Evolutionary conservation across 75 land plant species (phyloP).

Genomic region (Cupressus sempervirens): DNA sequence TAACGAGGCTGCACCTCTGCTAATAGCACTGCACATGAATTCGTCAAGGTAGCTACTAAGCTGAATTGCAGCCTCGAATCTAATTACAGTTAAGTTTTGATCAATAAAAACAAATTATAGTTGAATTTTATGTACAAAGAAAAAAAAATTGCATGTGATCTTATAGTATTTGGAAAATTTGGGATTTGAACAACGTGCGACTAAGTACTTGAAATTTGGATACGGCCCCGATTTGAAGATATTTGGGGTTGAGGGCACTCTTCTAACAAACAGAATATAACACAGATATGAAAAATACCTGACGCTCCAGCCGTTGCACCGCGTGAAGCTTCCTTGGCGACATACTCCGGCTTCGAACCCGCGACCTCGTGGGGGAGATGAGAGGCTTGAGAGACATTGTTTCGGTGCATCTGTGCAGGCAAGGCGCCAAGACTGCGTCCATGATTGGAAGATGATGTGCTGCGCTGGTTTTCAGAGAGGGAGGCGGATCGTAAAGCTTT

Average conservation of each 20-base stretch:
- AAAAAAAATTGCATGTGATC: no score
- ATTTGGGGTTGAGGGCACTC: background rate
- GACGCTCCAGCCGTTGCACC: background rate
- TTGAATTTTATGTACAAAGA: no score
- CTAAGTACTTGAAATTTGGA: no score
- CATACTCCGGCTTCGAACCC: background rate
- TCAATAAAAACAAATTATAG: no score
- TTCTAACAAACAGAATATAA: background rate
- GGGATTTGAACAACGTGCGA: no score
- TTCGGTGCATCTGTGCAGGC: background rate
- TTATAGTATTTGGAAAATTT: no score
- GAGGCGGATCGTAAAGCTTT: slow-evolving; percentile 20
- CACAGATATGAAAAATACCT: background rate
- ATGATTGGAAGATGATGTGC: background rate
- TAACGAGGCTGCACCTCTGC: no score
- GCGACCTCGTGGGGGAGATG: background rate
- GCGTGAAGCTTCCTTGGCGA: background rate
- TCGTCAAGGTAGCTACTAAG: no score
- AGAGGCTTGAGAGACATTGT: background rate
- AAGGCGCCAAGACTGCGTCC: slow-evolving; percentile 2
- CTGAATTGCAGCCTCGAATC: no score
- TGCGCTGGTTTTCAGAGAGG: slow-evolving; percentile 5
- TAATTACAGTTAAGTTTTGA: no score
- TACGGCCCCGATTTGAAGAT: no score
- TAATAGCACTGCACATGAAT: no score